Percentiles rank a stretch among this genome's conserved stretches.
Conservation (phyloP, 106 monocot species). For the Triglochin maritima region DNA sequence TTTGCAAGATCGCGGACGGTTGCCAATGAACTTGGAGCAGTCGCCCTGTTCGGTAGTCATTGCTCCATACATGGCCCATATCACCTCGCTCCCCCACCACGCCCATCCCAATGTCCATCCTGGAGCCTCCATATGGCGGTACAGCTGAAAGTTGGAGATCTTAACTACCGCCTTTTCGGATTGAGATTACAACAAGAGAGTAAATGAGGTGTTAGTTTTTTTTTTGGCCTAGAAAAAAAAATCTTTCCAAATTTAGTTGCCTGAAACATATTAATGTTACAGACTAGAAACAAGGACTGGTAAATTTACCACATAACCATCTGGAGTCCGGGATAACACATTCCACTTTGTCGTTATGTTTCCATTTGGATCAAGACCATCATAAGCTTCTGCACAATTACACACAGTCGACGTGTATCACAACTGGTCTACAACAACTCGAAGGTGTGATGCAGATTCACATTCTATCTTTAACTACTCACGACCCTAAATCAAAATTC, state of each 20-base stretch:
- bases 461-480: not conserved
- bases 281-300: no score
- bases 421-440: constrained; percentile 2
- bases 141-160: constrained; percentile 68
- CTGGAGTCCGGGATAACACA: constrained; percentile 68
- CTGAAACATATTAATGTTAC: no score
- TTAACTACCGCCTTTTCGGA: constrained; percentile 42
- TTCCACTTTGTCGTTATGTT: constrained; percentile 97
- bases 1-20: constrained; percentile 56
- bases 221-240: no score
- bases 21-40: constrained; percentile 55
- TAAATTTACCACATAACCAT: constrained; percentile 84
- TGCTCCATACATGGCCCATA: constrained; percentile 57
- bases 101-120: constrained; percentile 78
- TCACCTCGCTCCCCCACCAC: constrained; percentile 67
- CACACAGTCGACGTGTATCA: no score
- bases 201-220: no score
- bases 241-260: no score
- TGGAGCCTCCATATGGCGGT: constrained; percentile 68
- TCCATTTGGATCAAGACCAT: constrained; percentile 77
- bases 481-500: no score
- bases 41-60: constrained; percentile 70
- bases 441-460: not conserved
- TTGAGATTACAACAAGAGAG: no score
- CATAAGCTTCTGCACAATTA: constrained; percentile 76